phyloP scores from a whole-genome alignment of 345 rosid genomes.

The Gossypioides kirkii region DNA sequence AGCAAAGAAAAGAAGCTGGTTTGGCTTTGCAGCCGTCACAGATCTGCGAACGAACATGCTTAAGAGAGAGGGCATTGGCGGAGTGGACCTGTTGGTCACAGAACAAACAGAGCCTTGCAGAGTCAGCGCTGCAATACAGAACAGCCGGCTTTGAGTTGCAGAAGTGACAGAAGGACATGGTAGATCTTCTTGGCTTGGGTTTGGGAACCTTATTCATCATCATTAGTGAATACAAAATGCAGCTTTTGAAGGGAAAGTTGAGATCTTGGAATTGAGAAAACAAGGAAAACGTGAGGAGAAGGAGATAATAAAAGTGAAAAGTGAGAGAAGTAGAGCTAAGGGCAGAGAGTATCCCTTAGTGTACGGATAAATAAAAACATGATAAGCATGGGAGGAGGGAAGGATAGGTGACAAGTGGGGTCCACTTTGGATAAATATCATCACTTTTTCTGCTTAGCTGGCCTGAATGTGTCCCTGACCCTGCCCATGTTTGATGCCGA shows the following conservation, averaged over 20 bases:
- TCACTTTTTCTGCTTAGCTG: constrained; percentile 16
- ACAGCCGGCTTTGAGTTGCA: constrained; percentile 62
- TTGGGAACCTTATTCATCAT: not conserved
- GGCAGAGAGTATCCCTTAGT: not conserved
- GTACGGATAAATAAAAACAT: not conserved
- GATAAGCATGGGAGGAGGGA: constrained; percentile 1
- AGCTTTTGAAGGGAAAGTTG: not conserved
- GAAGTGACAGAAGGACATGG: constrained; percentile 52
- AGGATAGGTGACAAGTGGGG: constrained; percentile 5
- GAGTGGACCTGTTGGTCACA: constrained; percentile 91
- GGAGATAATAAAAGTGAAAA: not conserved
- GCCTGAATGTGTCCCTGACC: not conserved
- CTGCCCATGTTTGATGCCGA: not conserved
- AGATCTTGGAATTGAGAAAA: not conserved
- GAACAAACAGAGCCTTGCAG: constrained; percentile 75
- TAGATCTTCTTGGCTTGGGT: not conserved
- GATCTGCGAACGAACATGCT: constrained; percentile 90
- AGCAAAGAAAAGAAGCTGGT: constrained; percentile 56
- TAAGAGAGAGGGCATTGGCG: constrained; percentile 66
- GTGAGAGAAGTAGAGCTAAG: not conserved
- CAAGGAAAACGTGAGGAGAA: not conserved
- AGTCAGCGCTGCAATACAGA: constrained; percentile 70
- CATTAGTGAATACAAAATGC: not conserved
- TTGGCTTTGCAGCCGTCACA: constrained; percentile 59
- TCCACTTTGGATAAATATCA: constrained; percentile 5